phyloP scores from a whole-genome alignment of 1,284 basidiomycete genomes.

The Malassezia psittaci region DNA sequence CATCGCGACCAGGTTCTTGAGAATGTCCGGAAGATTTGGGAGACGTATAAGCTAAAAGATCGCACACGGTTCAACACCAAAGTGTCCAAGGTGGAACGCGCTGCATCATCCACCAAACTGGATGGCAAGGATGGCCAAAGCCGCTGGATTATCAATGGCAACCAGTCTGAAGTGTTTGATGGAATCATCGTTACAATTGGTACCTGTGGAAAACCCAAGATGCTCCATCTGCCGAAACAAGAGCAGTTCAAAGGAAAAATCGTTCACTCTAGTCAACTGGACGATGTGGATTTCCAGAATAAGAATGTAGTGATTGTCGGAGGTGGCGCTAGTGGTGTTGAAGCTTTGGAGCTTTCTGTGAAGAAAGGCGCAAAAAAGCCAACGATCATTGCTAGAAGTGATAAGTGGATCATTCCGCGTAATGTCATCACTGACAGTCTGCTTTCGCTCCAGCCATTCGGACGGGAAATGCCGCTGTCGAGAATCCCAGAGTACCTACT shows the following conservation, averaged over 20 bases:
- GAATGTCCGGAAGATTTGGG: slow-evolving; percentile 56
- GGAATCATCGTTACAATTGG: slow-evolving; percentile 56
- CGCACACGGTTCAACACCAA: slow-evolving; percentile 53
- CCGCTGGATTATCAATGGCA: slow-evolving; percentile 54
- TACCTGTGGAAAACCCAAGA: slow-evolving; percentile 56
- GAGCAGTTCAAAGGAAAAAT: slow-evolving; percentile 51
- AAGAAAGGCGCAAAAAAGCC: slow-evolving; percentile 51
- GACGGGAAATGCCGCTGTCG: slow-evolving; percentile 47
- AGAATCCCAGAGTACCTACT: slow-evolving; percentile 54
- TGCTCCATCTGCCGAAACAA: slow-evolving; percentile 53
- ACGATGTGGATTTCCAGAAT: slow-evolving; percentile 49
- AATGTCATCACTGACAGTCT: slow-evolving; percentile 55
- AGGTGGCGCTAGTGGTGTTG: slow-evolving; percentile 57
- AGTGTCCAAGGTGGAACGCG: slow-evolving; percentile 37
- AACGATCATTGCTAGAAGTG: slow-evolving; percentile 52
- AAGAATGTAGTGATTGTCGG: slow-evolving; percentile 53
- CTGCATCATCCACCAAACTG: slow-evolving; percentile 43
- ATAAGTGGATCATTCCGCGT: slow-evolving; percentile 35
- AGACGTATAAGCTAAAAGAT: slow-evolving; percentile 54
- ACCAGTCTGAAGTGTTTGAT: slow-evolving; percentile 53
- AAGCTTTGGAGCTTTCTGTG: slow-evolving; percentile 54
- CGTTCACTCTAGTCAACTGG: slow-evolving; percentile 57
- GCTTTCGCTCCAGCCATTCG: slow-evolving; percentile 57
- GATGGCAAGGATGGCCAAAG: slow-evolving; percentile 47
- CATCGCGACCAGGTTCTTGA: slow-evolving; percentile 55